Percentiles rank a stretch among this genome's conserved stretches.
Evolutionary conservation across 805 yeast genomes (phyloP).

Genomic region (Ogataea zsoltii): DNA sequence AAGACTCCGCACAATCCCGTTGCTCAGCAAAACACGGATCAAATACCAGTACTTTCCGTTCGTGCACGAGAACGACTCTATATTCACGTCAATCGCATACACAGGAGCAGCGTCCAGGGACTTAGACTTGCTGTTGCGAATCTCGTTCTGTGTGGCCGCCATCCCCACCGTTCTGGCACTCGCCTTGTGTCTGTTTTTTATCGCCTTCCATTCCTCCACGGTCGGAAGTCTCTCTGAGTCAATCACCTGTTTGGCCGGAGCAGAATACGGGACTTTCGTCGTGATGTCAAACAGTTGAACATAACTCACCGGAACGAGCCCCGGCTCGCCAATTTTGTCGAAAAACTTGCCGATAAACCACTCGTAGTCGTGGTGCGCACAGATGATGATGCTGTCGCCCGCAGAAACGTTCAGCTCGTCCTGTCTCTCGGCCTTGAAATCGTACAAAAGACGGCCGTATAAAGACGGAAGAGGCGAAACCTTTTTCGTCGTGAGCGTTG

Average conservation of each 20-base stretch:
- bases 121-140: constrained; percentile 9
- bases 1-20: constrained; percentile 68
- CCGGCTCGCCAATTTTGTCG: constrained; percentile 95
- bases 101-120: constrained; percentile 16
- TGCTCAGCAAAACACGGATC: constrained; percentile 62
- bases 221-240: constrained; percentile 75
- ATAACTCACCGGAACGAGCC: constrained; percentile 88
- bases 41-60: constrained; percentile 90
- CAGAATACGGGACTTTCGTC: constrained; percentile 60
- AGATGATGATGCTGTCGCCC: constrained; percentile 88
- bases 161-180: constrained; percentile 53
- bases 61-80: constrained; percentile 76
- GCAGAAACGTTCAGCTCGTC: constrained; percentile 85
- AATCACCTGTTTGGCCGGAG: constrained; percentile 48
- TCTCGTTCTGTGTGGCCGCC: constrained; percentile 15
- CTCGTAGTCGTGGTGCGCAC: constrained; percentile 95
- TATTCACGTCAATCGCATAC: constrained; percentile 61
- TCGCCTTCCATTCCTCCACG: constrained; percentile 93
- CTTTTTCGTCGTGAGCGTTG: constrained; percentile 32
- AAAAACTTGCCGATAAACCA: constrained; percentile 99
- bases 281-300: constrained; percentile 82
- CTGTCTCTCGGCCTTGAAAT: constrained; percentile 75
- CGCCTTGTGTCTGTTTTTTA: constrained; percentile 90
- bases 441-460: constrained; percentile 84
- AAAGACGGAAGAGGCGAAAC: constrained; percentile 38